Base-by-base conservation (phyloP, 805 yeast genomes). In the Ogataea degrootiae region DNA sequence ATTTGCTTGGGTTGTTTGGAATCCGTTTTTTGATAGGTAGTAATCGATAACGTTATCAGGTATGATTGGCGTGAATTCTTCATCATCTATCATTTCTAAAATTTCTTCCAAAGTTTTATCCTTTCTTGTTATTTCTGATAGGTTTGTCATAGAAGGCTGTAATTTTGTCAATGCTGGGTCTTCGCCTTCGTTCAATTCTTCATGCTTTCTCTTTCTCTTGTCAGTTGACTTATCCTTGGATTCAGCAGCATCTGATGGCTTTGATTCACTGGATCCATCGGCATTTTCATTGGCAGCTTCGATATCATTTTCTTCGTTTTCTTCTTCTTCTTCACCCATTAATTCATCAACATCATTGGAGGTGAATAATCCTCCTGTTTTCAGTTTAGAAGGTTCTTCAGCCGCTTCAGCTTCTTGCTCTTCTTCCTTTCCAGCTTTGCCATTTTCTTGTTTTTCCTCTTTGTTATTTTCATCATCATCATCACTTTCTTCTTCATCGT, bases 21-120 rank as follows among this genome's bases (percentile, higher is more conserved):
- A 83, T 37, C 97, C 97, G 52, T 89, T 85, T 59, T 85, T 84
- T 9, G 58, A 53, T 16, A 92, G 69, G 59, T 92, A 94, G 63
- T 90, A 94, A 61, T 92, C 97, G 0, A 96, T 87, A 11, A 94
- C 97, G 0, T 96, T 91, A 63, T 94, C 98, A 0, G 99, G 99
- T 37, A 94, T 94, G 34, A 92, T 84, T 2, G 99, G 99, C 3
- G 96, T 88, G 63, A 84, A 89, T 49, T 90, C 96, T 52, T 90
- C 96, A 49, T 90, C 97, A 54, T 89, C 96, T 92, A 94, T 85
- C 74, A 90, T 73, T 34, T 84, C 85, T 29, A 94, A 72, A 34
- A 94, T 83, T 57, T 94, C 98, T 56, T 84, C 80, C 45, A 94
- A 70, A 0, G 94, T 83, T 59, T 86, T 87, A 60, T 89, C 96